These are phyloP conservation scores for Nakazawaea siamensis DNA, from an alignment of 805 yeast genomes.

Conservation along the genomic window DNA sequence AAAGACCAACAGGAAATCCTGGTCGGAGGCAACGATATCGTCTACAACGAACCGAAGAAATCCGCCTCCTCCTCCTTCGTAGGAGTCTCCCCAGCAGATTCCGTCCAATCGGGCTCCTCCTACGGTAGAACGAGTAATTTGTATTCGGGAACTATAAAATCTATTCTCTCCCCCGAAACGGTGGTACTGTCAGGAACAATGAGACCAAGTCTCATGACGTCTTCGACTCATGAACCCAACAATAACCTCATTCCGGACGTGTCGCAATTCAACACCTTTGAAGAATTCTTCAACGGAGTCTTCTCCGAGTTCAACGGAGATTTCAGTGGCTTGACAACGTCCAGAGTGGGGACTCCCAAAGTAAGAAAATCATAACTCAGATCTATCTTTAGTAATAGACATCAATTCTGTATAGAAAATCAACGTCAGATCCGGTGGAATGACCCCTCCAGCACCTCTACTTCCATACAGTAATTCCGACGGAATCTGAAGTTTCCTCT, in stretches of 20 bases:
- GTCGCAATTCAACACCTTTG: slow-evolving; percentile 41
- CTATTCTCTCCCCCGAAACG: background rate
- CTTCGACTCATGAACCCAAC: background rate
- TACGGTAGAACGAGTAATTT: slow-evolving; percentile 4
- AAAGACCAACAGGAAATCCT: slow-evolving; percentile 15
- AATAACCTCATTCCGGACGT: slow-evolving; percentile 30
- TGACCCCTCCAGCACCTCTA: slow-evolving; percentile 66
- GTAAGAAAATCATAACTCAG: slow-evolving; percentile 7
- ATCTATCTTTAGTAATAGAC: slow-evolving; percentile 5
- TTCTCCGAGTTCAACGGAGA: slow-evolving; percentile 17
- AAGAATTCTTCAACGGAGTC: slow-evolving; percentile 47
- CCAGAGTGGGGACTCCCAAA: slow-evolving; percentile 9
- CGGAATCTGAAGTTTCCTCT: slow-evolving; percentile 74
- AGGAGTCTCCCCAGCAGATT: background rate
- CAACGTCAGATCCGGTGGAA: slow-evolving; percentile 73
- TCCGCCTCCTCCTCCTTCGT: background rate
- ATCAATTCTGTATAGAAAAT: slow-evolving; percentile 57
- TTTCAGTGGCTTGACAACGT: slow-evolving; percentile 4
- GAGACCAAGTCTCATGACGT: background rate
- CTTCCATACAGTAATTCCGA: slow-evolving; percentile 72
- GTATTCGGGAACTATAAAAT: slow-evolving; percentile 7
- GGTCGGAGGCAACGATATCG: slow-evolving; percentile 7
- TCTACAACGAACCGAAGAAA: slow-evolving; percentile 8
- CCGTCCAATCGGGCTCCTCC: background rate
- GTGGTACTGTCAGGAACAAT: background rate